These are phyloP conservation scores for Senna tora DNA, from an alignment of 306 rosid species.

Conservation along the genomic window DNA sequence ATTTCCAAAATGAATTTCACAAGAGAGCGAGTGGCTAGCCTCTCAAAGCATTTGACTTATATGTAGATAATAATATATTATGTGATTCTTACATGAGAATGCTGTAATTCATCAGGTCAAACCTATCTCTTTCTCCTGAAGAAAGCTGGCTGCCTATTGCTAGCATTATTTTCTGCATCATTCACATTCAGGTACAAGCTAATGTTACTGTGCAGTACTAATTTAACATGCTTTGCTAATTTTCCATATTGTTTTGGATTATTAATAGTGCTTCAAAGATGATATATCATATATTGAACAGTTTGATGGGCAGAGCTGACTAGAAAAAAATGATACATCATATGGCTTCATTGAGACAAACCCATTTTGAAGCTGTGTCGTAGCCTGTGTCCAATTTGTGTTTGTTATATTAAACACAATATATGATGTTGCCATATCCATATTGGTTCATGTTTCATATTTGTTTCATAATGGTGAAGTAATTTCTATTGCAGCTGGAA, in stretches of 20 bases:
- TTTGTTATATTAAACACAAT: not conserved
- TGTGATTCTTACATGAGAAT: slow-evolving; percentile 19
- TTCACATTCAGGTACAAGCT: slow-evolving; percentile 80
- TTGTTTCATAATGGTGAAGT: not conserved
- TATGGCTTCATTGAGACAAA: slow-evolving; percentile 8
- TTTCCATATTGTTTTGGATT: not conserved
- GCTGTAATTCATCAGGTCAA: slow-evolving; percentile 58
- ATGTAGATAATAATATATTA: not conserved
- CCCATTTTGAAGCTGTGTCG: slow-evolving; percentile 7
- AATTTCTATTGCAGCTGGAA: slow-evolving; percentile 62
- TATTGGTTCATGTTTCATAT: not conserved
- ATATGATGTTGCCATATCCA: too few relatives aligned
- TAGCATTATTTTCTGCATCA: slow-evolving; percentile 80
- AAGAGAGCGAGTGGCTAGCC: too few relatives aligned
- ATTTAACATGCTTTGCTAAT: not conserved
- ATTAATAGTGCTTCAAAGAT: not conserved
- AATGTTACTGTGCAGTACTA: not conserved
- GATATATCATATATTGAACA: too few relatives aligned
- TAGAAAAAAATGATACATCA: not conserved
- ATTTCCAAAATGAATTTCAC: not conserved
- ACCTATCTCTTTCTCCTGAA: slow-evolving; percentile 78
- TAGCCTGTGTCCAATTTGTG: not conserved
- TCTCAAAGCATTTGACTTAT: not conserved
- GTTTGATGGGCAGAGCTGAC: slow-evolving; percentile 4
- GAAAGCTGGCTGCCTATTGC: slow-evolving; percentile 96